Base-by-base conservation (phyloP, 2,329 filamentous ascomycete species). In the Chaetomium olivaceum region DNA sequence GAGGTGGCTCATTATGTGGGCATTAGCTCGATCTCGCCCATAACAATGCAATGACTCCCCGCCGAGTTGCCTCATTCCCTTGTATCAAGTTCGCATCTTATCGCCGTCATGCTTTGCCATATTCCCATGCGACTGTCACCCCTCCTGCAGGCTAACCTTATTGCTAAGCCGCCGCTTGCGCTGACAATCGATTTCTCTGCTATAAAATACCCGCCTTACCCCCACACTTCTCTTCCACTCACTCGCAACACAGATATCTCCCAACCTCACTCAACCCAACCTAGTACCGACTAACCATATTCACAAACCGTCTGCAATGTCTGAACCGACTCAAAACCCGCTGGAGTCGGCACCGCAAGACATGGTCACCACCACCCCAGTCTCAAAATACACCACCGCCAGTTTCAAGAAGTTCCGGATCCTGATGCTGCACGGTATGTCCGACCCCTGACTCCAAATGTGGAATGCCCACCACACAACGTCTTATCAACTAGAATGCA, bases 341-440 rank as follows among this genome's bases (percentile, higher is more conserved):
- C 5, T 19, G 14, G 2, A 5, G 14, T 7, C 39, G 16, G 39
- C 16, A 2, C 6, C 4, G 39, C 39, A 14, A 4, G 16, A 2
- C 16, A n/a, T 5, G 6, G 39, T 4, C 39, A 19, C 3, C 16
- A 5, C 39, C 39, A n/a, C 4, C 51, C 60, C 25, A 39, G 12
- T 31, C 27, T n/a, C 39, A 19, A 16, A n/a, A 43, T 7, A 43
- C 39, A 16, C 39, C 39, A 4, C 39, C 4, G 7, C 39, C 23
- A 33, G 14, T 46, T 51, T 68, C 83, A 76, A 82, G 76, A 63
- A 83, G 62, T 72, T 89, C 65, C 91, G 88, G 77, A 88, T 93
- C 69, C 81, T 93, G 54, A 92, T 93, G 89, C 83, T 93, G 31
- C 91, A 93, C 73, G 91, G 87, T 88, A 76, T 58, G 23, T 39